Evolutionary conservation across 23 red algal species (phyloP).

Genomic region (Agarophyton chilense): DNA sequence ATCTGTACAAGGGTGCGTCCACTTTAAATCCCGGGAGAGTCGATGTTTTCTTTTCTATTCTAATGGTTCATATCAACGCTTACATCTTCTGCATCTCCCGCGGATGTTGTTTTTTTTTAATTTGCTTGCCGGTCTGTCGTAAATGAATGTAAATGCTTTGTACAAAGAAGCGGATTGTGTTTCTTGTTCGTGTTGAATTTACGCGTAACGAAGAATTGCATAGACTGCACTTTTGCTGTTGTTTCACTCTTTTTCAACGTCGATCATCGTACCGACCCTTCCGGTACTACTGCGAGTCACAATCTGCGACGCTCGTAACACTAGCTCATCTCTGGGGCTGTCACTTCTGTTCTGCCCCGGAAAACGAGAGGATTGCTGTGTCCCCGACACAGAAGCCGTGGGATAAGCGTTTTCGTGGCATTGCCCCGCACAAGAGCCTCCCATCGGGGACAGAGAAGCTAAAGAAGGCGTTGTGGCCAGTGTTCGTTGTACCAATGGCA

Average conservation of each 20-base stretch:
- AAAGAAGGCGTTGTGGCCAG: neutral
- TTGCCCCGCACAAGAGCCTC: neutral
- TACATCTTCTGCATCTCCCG: neutral
- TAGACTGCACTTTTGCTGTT: neutral
- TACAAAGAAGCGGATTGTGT: neutral
- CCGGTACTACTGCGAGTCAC: too few species aligned
- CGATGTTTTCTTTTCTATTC: neutral
- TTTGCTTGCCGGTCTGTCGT: neutral
- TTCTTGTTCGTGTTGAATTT: neutral
- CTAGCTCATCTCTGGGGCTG: neutral
- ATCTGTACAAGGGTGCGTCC: neutral
- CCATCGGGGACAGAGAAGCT: neutral
- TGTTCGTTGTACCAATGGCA: neutral
- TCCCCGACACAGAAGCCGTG: neutral
- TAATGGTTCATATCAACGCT: neutral
- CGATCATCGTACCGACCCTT: neutral
- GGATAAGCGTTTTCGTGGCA: neutral
- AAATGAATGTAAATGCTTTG: slow-evolving; percentile 14
- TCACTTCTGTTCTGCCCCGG: too few species aligned
- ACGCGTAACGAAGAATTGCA: too few species aligned
- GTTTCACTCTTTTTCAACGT: neutral
- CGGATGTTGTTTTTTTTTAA: neutral
- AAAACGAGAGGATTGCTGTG: too few species aligned
- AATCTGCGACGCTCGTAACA: neutral
- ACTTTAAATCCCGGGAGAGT: neutral